A percentile compares a stretch with the other conserved stretches of the same genome.
These are phyloP conservation scores for Talaromyces rugulosus DNA, from an alignment of 2,329 filamentous ascomycete genomes.

Conservation along the genomic window DNA sequence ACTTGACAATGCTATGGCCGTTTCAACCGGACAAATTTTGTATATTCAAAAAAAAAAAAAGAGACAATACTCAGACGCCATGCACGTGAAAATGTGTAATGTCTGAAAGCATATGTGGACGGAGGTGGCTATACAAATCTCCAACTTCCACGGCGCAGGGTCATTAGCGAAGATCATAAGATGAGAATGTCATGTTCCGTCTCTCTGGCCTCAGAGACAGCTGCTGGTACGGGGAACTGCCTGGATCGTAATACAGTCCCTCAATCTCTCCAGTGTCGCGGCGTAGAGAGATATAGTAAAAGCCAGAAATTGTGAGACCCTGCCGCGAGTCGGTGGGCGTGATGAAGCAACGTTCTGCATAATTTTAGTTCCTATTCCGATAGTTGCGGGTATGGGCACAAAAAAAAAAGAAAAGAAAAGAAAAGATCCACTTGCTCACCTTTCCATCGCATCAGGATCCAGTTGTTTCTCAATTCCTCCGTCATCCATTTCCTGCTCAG, in stretches of 20 bases:
- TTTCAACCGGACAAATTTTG: background rate
- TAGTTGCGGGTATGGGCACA: background rate
- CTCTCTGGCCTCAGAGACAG: constrained; percentile 40
- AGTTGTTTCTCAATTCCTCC: constrained; percentile 38
- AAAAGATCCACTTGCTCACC: constrained; percentile 26
- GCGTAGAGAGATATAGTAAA: constrained; percentile 47
- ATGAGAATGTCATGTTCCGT: constrained; percentile 37
- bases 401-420: too few relatives aligned
- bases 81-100: background rate
- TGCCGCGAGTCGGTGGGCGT: constrained; percentile 43
- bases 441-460: constrained; percentile 52
- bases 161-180: constrained; percentile 38
- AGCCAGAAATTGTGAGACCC: constrained; percentile 48
- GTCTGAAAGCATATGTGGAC: background rate
- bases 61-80: background rate
- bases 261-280: constrained; percentile 44
- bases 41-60: background rate
- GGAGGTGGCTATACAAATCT: background rate
- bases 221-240: constrained; percentile 47
- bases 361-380: background rate
- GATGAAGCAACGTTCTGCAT: constrained; percentile 45
- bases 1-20: constrained; percentile 84
- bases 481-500: constrained; percentile 43
- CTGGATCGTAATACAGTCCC: constrained; percentile 47
- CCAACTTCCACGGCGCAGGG: background rate